phyloP scores from a whole-genome alignment of 176 grass and related monocot species.

The Ananas comosus region DNA sequence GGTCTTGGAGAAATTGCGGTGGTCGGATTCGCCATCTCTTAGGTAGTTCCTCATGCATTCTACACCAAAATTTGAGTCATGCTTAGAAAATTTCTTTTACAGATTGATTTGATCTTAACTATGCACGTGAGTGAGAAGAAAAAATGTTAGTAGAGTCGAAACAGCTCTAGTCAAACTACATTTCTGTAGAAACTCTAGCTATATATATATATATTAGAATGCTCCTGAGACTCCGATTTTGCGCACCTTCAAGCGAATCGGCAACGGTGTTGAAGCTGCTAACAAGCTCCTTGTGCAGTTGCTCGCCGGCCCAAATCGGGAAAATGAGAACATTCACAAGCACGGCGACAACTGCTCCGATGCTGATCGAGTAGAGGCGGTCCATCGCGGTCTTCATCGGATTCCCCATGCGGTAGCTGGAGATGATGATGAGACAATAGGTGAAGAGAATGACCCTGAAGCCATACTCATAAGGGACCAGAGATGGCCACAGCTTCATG shows the following conservation, averaged over 20 bases:
- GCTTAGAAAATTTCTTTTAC: not conserved
- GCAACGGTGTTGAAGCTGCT: conserved; percentile 35
- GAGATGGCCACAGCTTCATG: conserved; percentile 38
- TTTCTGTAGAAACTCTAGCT: no score
- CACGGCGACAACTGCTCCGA: conserved; percentile 33
- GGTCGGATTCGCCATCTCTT: conserved; percentile 2
- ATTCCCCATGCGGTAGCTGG: conserved; percentile 26
- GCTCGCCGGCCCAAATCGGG: conserved; percentile 53
- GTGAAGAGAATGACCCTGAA: conserved; percentile 58
- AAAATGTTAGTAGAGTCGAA: no score
- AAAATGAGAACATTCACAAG: conserved; percentile 40
- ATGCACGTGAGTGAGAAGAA: no score
- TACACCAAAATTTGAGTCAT: conserved; percentile 11
- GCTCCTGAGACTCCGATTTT: not conserved
- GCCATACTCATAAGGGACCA: conserved; percentile 36
- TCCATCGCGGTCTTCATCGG: conserved; percentile 23
- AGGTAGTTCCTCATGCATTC: conserved; percentile 44
- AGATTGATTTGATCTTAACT: no score
- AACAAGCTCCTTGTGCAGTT: conserved; percentile 49
- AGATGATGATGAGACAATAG: conserved; percentile 46
- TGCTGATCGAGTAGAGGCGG: conserved; percentile 39
- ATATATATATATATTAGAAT: no score
- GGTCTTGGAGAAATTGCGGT: conserved; percentile 1
- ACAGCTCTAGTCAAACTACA: no score
- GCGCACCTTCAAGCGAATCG: conserved; percentile 37